phyloP scores from a whole-genome alignment of 2,329 filamentous ascomycete species.

The Penicillium sp. region DNA sequence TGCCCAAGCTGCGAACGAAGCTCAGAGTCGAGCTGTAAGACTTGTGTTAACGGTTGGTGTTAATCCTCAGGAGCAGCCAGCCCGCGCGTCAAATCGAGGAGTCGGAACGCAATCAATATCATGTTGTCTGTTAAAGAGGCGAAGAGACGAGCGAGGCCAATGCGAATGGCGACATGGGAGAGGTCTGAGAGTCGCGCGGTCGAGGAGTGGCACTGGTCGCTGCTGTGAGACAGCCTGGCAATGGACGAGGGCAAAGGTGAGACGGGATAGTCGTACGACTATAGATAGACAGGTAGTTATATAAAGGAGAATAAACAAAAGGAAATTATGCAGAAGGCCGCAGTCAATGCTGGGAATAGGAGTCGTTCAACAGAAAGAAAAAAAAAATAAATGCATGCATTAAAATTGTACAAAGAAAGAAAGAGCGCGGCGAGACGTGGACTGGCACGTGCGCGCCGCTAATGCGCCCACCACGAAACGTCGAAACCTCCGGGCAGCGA shows the following conservation, averaged over 20 bases:
- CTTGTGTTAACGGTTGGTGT: background rate
- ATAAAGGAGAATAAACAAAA: background rate
- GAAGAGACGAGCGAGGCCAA: background rate
- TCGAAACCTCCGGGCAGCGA: too few species aligned
- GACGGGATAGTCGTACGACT: background rate
- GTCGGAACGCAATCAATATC: constrained; percentile 5
- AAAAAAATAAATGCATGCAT: background rate
- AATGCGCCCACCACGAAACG: too few species aligned
- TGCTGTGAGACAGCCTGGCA: background rate
- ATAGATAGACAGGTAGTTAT: background rate
- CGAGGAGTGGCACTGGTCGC: background rate
- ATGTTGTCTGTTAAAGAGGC: constrained; percentile 10
- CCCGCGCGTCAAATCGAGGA: constrained; percentile 7
- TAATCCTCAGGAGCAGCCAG: constrained; percentile 12
- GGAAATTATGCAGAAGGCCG: background rate
- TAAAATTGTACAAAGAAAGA: constrained; percentile 1
- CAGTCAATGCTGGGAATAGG: background rate
- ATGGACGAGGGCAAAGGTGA: background rate
- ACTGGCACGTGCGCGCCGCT: constrained; percentile 6
- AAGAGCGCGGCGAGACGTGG: background rate
- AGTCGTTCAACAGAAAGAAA: background rate
- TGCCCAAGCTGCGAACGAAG: background rate
- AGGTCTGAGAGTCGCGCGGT: background rate
- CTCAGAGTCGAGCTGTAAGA: background rate
- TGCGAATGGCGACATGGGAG: constrained; percentile 1